phyloP scores from a whole-genome alignment of 192 early-diverging fungal species.

The Linnemannia elongata region DNA sequence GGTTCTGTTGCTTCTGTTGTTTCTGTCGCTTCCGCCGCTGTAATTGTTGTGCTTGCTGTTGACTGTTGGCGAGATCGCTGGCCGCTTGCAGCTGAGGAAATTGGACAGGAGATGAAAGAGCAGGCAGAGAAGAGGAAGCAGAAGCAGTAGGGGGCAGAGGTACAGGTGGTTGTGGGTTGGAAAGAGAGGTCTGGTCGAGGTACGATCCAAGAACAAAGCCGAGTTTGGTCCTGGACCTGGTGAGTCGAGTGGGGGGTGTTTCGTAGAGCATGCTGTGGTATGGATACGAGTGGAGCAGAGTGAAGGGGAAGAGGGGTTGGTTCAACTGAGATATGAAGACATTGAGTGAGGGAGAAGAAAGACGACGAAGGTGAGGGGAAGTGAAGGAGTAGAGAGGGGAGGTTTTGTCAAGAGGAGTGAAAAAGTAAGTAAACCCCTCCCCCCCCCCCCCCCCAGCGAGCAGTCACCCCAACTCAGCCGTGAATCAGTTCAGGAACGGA shows the following conservation, averaged over 20 bases:
- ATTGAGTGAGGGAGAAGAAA: neutral
- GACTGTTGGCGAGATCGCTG: neutral
- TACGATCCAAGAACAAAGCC: neutral
- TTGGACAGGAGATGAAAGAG: neutral
- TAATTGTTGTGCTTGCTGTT: neutral
- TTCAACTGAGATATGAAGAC: neutral
- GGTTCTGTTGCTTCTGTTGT: neutral
- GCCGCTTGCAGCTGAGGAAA: neutral
- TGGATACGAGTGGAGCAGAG: neutral
- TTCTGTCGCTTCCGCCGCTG: neutral
- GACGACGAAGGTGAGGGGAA: neutral
- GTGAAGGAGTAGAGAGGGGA: neutral
- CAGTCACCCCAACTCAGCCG: neutral
- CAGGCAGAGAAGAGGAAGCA: neutral
- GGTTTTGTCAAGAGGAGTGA: neutral
- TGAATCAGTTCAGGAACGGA: neutral
- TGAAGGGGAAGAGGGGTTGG: neutral
- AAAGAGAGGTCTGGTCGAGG: neutral
- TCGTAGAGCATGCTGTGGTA: neutral
- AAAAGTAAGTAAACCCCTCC: too few relatives aligned
- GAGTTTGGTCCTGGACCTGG: neutral
- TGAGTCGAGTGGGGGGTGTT: neutral
- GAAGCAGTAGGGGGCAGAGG: neutral
- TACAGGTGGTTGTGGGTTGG: neutral
- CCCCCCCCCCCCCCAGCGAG: too few relatives aligned